Base-by-base conservation (phyloP, 2,329 filamentous ascomycete genomes). In the Fusarium sp. region DNA sequence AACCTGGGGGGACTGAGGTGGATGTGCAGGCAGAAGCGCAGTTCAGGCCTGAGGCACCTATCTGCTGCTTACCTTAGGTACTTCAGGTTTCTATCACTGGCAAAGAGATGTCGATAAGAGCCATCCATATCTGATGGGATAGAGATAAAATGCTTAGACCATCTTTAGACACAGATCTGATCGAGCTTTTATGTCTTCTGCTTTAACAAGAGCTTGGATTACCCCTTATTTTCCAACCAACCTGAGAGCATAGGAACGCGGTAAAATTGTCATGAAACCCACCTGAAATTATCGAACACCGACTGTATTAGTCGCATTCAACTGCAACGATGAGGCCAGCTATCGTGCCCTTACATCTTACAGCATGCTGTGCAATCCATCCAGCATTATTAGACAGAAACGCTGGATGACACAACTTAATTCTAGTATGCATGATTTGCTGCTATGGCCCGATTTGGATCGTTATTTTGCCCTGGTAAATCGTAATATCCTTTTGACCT, bases 31-130 rank as follows among this genome's bases (percentile, higher is more conserved):
- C 40, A 53, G 43, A 37, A 65, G 48, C 17, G 9, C 1, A 10
- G 0, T 2, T 22, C 6, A 0, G 4, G 65, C 65, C 65, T 67
- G 41, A 67, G 65, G 65, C 59, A 68, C 8, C 22, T 3, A 27
- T 0, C 6, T 4, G 4, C n/a, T 37, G 22, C 22, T 22, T 22
- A 22, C 20, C 5, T 22, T 22, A 22, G 22, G 22, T 37, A 37
- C 35, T n/a, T 11, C 25, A 27, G 25, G 10, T 27, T 9, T 37
- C 8, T 5, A 10, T 37, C 8, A 17, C 35, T n/a, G 35, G 9
- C 33, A 15, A 35, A 8, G 15, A n/a, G 33, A 13, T 35, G 7
- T 25, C 25, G 25, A 25, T 4, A 35, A 35, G 7, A 23, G 2
- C 23, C 23, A 35, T 17, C 33, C 32, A 46, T 33, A 14, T 14